These are phyloP conservation scores for Kwoniella sp. DNA, from an alignment of 768 basidiomycete species.

Conservation along the genomic window DNA sequence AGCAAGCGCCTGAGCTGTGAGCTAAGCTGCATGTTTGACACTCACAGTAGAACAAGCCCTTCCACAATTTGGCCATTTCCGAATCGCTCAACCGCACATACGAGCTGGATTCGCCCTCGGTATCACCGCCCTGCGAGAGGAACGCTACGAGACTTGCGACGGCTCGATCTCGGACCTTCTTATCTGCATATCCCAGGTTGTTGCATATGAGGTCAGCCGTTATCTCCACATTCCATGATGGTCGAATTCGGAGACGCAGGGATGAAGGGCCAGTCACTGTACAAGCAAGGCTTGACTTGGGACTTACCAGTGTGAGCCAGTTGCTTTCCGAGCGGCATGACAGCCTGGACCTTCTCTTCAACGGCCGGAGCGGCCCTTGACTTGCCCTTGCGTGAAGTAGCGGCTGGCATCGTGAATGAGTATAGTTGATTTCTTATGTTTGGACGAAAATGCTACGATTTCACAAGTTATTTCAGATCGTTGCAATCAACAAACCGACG, in stretches of 20 bases:
- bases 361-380: constrained; percentile 24
- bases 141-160: constrained; percentile 76
- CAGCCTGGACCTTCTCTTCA: constrained; percentile 37
- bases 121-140: constrained; percentile 61
- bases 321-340: constrained; percentile 80
- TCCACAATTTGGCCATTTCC: constrained; percentile 94
- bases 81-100: constrained; percentile 64
- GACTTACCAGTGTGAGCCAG: constrained; percentile 83
- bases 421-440: too few relatives aligned
- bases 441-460: too few relatives aligned
- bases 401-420: constrained; percentile 15
- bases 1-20: too few relatives aligned
- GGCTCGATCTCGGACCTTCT: constrained; percentile 88
- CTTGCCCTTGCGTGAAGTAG: constrained; percentile 37
- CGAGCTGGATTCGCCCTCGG: constrained; percentile 24
- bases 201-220: not conserved
- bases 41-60: constrained; percentile 94
- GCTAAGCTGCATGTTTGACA: constrained; percentile 20
- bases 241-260: too few relatives aligned
- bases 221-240: too few relatives aligned
- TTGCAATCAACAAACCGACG: too few relatives aligned
- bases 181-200: constrained; percentile 62
- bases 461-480: too few relatives aligned
- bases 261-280: too few relatives aligned
- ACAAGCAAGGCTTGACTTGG: not conserved